phyloP scores from a whole-genome alignment of 2,329 filamentous ascomycete species.

The Samsoniella hepiali region DNA sequence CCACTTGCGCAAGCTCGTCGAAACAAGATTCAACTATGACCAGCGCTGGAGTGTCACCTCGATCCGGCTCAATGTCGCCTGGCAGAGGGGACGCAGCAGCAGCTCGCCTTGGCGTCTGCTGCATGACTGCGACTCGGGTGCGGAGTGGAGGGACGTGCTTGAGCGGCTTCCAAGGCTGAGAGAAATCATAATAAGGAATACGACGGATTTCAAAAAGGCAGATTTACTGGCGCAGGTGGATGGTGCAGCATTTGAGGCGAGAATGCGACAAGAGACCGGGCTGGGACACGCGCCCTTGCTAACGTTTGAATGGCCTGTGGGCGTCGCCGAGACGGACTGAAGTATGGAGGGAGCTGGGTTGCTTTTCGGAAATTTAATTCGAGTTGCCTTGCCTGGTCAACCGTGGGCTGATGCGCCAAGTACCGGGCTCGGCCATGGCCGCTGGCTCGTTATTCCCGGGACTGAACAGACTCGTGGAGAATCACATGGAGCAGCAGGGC shows the following conservation, averaged over 20 bases:
- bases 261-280: background rate
- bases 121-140: conserved; percentile 3
- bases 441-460: background rate
- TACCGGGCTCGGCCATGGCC: too few relatives aligned
- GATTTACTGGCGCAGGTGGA: background rate
- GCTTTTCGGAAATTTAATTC: background rate
- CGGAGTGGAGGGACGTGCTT: conserved; percentile 12
- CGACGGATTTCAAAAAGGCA: background rate
- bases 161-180: background rate
- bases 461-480: background rate
- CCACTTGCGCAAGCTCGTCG: conserved; percentile 3
- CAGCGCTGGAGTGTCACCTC: background rate
- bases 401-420: too few relatives aligned
- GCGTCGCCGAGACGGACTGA: background rate
- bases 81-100: conserved; percentile 3
- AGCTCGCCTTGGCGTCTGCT: conserved; percentile 1
- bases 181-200: background rate
- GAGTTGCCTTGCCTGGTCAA: too few relatives aligned
- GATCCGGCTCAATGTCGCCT: background rate
- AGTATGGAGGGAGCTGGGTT: background rate
- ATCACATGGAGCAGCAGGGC: too few relatives aligned
- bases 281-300: background rate
- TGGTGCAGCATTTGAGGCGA: background rate
- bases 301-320: background rate
- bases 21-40: background rate